Percentiles rank a stretch among this genome's conserved stretches.
These are phyloP conservation scores for Vitis labrusca DNA, from an alignment of 164 flowering plant species.

Conservation along the genomic window DNA sequence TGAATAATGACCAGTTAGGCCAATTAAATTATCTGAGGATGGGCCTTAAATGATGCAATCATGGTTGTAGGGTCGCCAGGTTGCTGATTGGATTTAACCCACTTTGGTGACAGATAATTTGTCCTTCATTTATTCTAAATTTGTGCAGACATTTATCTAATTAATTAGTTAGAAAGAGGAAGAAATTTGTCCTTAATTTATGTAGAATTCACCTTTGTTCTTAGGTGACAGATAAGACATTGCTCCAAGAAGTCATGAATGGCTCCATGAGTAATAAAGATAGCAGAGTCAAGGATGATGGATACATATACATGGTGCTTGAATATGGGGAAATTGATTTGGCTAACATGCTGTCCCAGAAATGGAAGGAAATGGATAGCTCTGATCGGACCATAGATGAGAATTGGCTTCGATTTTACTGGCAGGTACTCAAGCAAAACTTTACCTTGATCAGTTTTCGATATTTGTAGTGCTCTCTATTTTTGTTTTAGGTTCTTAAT, in stretches of 20 bases:
- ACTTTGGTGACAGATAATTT: too few species aligned
- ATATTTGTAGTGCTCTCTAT: too few species aligned
- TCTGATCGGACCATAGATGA: constrained; percentile 67
- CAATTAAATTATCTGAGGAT: neutral
- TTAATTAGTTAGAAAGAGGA: neutral
- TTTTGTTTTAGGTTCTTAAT: too few species aligned
- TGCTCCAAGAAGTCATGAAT: constrained; percentile 74
- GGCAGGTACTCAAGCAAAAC: constrained; percentile 70
- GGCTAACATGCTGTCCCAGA: constrained; percentile 96
- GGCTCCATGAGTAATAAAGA: constrained; percentile 73
- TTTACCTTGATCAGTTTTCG: neutral
- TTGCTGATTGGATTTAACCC: too few species aligned
- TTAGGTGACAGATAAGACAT: constrained; percentile 89
- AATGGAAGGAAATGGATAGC: constrained; percentile 84
- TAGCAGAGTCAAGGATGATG: constrained; percentile 84
- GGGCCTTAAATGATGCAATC: too few species aligned
- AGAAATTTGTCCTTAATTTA: too few species aligned
- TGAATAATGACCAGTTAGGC: neutral
- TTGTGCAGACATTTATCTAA: too few species aligned
- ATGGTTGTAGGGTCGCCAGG: too few species aligned
- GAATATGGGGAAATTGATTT: constrained; percentile 99
- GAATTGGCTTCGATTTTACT: constrained; percentile 97
- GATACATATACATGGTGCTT: constrained; percentile 90
- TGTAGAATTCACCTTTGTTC: constrained; percentile 18
- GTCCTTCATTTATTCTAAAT: too few species aligned